Percentiles rank a stretch among this genome's conserved stretches.
Evolutionary conservation across 2,329 filamentous ascomycete species (phyloP).

Genomic region (Colletotrichum sp.): DNA sequence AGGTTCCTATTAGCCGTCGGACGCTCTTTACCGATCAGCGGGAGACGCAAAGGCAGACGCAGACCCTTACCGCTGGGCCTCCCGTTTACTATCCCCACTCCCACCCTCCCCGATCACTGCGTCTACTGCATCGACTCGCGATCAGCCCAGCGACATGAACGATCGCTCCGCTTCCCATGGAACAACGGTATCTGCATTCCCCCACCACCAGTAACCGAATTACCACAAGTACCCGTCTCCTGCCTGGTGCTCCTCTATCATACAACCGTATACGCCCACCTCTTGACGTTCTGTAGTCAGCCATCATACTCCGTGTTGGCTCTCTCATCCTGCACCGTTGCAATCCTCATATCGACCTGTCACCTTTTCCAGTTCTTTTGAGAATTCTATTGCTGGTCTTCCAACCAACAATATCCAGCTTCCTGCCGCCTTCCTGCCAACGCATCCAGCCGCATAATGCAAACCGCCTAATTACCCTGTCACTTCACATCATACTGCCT

Average conservation of each 20-base stretch:
- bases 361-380: neutral
- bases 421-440: neutral
- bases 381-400: neutral
- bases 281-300: neutral
- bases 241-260: neutral
- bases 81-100: neutral
- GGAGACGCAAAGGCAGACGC: neutral
- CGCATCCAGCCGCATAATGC: conserved; percentile 6
- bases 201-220: neutral
- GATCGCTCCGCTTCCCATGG: conserved; percentile 10
- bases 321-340: neutral
- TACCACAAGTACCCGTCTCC: neutral
- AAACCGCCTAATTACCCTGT: conserved; percentile 4
- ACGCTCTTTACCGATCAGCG: neutral
- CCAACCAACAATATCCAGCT: neutral
- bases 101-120: conserved; percentile 15
- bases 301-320: neutral
- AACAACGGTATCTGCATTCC: conserved; percentile 2
- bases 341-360: neutral
- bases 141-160: conserved; percentile 17
- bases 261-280: accelerated
- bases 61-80: neutral
- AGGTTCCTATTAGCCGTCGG: neutral
- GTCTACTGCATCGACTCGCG: conserved; percentile 6
- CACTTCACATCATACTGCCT: neutral